Base-by-base conservation (phyloP, 129 eudicot genomes). In the Calendula officinalis region DNA sequence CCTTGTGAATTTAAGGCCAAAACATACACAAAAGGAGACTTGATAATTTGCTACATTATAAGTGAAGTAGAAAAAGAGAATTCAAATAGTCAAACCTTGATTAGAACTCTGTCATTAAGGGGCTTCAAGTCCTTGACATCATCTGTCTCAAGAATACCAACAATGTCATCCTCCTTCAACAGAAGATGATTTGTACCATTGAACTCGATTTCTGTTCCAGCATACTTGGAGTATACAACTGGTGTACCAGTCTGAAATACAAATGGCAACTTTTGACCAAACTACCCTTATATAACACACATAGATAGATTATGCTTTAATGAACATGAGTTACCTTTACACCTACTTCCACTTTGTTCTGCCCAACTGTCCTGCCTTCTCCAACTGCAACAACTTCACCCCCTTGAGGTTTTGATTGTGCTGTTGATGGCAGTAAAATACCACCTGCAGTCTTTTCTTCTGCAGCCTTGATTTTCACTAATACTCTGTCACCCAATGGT, bases 341-440 rank as follows among this genome's bases (percentile, higher is more conserved):
- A 32, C 69, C 42, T 17, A 85, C 58, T 3, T 73, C 87, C 55
- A 88, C 84, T 74, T 82, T 72, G 33, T 54, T 81, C 52, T 80
- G 77, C 13, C 96, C 96, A 62, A 88, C 40, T 32, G 79, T 75
- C 65, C 83, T 79, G 41, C 96, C 96, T 63, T 88, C 96, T 61
- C 96, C 96, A 30, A 82, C 81, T 35, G 96, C 96, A 68, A 85
- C 94, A n/a, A 88, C 80, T 54, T 88, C 83, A 42, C 96, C 96
- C 47, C 87, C 86, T 74, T 88, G 94, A 51, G 96, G 87, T 35
- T 84, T 88, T 17, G 85, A 30, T 57, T 82, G 87, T 9, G 94
- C 87, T 13, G 89, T 45, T 62, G 94, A 27, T 12, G 96, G 96
- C 30, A 88, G 71, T 64, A 88, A 48, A 37, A 88, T 88, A 52